Conservation (phyloP, 352 stramenopile species). For the Phytopythium mirpurense region DNA sequence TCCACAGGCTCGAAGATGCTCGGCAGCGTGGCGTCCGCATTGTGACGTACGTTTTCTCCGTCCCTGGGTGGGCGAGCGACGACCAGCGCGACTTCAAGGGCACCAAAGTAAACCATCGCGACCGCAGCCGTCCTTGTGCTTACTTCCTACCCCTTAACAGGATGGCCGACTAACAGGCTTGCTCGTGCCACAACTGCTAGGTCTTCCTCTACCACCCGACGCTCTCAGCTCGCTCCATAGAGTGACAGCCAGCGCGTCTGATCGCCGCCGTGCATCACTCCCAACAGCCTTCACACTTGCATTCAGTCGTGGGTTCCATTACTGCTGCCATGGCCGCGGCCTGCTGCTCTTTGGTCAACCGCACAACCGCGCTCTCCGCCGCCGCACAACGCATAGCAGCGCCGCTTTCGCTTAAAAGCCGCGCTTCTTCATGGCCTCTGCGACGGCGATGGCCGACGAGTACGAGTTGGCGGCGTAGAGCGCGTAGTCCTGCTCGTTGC, state of each 20-base stretch:
- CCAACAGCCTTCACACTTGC: neutral
- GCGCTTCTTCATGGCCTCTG: conserved; percentile 72
- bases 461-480: conserved; percentile 87
- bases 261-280: no score
- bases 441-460: conserved; percentile 75
- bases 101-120: no score
- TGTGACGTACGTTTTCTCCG: conserved; percentile 80
- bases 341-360: neutral
- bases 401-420: conserved; percentile 79
- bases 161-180: neutral
- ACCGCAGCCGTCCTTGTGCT: no score
- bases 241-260: neutral
- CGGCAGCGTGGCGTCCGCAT: conserved; percentile 52
- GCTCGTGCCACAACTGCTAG: conserved; percentile 10
- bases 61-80: conserved; percentile 59
- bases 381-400: no score
- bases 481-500: conserved; percentile 56
- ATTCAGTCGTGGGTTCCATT: neutral
- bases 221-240: no score
- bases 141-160: neutral
- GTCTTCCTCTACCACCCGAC: conserved; percentile 51
- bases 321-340: neutral
- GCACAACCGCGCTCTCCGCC: no score
- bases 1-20: conserved; percentile 61
- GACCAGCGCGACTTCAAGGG: conserved; percentile 73